Conservation (phyloP, 208 protist species). For the Trypanosoma boissoni region DNA sequence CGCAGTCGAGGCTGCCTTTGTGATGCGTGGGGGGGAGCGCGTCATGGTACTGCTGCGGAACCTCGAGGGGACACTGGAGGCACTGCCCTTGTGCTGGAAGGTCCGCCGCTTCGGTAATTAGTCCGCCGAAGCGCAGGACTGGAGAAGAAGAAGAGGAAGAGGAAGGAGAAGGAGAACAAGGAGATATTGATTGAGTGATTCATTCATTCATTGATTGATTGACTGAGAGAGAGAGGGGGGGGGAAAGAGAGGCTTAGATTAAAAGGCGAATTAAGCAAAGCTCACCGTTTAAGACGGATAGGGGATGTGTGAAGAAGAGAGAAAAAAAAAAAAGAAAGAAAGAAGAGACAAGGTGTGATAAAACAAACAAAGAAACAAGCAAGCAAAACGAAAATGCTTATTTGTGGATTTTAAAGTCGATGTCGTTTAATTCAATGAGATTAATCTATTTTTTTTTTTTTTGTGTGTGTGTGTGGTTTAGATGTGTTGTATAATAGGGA, state of each 20-base stretch:
- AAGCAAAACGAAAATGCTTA: no score
- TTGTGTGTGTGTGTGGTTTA: not conserved
- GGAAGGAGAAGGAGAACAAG: not conserved
- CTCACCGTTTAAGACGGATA: no score
- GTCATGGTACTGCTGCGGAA: slow-evolving; percentile 80
- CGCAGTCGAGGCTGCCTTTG: slow-evolving; percentile 66
- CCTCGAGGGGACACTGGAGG: slow-evolving; percentile 73
- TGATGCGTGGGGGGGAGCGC: slow-evolving; percentile 39
- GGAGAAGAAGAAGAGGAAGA: not conserved
- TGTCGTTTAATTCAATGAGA: no score
- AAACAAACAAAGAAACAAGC: not conserved
- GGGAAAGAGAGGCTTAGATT: no score
- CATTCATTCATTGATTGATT: not conserved
- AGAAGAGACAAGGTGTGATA: not conserved
- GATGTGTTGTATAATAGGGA: not conserved
- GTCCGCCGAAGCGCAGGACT: no score
- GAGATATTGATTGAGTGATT: not conserved
- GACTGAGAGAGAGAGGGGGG: no score
- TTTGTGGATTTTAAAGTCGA: no score
- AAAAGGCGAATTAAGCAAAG: no score
- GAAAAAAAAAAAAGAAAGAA: slow-evolving; percentile 7
- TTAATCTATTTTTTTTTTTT: no score
- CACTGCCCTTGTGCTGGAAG: slow-evolving; percentile 86
- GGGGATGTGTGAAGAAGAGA: not conserved
- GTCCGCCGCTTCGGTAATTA: slow-evolving; percentile 90